These are phyloP conservation scores for Dalechampia spathulata DNA, from an alignment of 441 rosid species.

Conservation along the genomic window DNA sequence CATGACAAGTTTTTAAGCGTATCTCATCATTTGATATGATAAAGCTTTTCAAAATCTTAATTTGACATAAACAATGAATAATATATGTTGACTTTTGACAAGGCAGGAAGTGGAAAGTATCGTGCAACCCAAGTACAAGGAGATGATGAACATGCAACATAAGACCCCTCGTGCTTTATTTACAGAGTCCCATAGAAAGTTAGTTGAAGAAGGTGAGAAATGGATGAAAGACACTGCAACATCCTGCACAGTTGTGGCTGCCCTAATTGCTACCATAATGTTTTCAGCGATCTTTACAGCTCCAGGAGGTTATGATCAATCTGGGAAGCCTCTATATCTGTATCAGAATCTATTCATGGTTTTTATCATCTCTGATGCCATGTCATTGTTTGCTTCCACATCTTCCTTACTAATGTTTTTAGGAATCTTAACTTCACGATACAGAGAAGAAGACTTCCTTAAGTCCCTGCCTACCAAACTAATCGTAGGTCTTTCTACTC, in stretches of 20 bases:
- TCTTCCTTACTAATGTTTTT: conserved; percentile 60
- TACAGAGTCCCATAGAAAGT: conserved; percentile 38
- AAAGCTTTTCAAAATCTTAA: not conserved
- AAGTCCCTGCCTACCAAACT: conserved; percentile 49
- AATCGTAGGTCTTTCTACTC: conserved; percentile 53
- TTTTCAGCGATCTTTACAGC: conserved; percentile 54
- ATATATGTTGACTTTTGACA: not conserved
- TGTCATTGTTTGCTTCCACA: conserved; percentile 59
- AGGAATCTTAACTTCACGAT: conserved; percentile 64
- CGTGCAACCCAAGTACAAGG: conserved; percentile 53
- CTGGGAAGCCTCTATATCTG: conserved; percentile 32
- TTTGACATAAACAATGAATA: not conserved
- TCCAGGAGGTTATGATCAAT: conserved; percentile 41
- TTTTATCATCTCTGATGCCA: conserved; percentile 48
- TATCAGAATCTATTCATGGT: conserved; percentile 24
- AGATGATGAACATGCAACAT: conserved; percentile 30
- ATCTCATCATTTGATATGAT: no score
- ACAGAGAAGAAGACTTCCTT: conserved; percentile 64
- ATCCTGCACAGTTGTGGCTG: conserved; percentile 66
- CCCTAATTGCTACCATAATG: conserved; percentile 68
- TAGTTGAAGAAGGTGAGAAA: conserved; percentile 58
- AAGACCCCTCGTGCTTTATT: conserved; percentile 49
- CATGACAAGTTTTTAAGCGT: no score
- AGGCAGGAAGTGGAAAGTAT: conserved; percentile 58
- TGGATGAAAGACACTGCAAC: conserved; percentile 68